phyloP scores from a whole-genome alignment of 2,329 filamentous ascomycete species.

The Cladophialophora psammophila region DNA sequence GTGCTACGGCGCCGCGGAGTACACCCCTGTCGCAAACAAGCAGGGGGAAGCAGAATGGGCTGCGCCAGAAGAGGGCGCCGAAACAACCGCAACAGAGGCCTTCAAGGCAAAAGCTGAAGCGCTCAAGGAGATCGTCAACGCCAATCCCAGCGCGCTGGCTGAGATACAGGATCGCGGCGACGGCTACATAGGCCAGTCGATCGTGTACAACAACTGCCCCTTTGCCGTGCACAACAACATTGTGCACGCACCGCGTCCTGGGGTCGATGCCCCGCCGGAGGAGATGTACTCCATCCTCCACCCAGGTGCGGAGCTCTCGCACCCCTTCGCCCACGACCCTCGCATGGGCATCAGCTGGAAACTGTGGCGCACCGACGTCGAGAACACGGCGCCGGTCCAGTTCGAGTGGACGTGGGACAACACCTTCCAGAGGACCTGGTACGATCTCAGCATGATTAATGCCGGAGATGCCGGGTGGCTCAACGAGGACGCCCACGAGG shows the following conservation, averaged over 20 bases:
- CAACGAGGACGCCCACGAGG: slow-evolving; percentile 9
- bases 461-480: slow-evolving; percentile 24
- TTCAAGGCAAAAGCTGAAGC: neutral
- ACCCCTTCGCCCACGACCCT: slow-evolving; percentile 27
- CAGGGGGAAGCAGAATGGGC: neutral
- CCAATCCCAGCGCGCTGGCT: neutral
- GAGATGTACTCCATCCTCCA: slow-evolving; percentile 20
- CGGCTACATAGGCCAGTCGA: slow-evolving; percentile 11
- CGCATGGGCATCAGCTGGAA: slow-evolving; percentile 33
- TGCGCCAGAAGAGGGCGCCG: neutral
- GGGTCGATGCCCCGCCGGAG: slow-evolving; percentile 16
- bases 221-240: slow-evolving; percentile 32
- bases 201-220: slow-evolving; percentile 26
- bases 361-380: slow-evolving; percentile 24
- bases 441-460: slow-evolving; percentile 35
- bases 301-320: slow-evolving; percentile 11
- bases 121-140: neutral
- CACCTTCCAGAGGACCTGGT: slow-evolving; percentile 21
- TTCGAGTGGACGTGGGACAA: slow-evolving; percentile 26
- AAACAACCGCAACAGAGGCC: neutral
- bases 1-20: neutral
- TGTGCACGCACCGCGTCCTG: slow-evolving; percentile 25
- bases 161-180: neutral
- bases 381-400: slow-evolving; percentile 26
- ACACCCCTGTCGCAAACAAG: neutral